Evolutionary conservation across 2,329 filamentous ascomycete species (phyloP).

Genomic region (Penicillium sp.): DNA sequence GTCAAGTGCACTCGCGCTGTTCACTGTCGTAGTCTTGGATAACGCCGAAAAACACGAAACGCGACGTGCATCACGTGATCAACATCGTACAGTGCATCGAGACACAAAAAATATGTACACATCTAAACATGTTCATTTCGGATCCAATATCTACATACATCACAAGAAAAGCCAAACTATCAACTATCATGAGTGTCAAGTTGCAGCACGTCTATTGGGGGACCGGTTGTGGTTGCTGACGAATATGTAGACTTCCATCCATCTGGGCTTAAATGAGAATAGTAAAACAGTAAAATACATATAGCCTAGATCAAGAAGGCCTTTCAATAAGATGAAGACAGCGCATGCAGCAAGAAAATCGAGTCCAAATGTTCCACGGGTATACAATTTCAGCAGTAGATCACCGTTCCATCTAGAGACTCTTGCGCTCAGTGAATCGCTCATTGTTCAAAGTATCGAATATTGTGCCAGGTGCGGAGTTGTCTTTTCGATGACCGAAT

Average conservation of each 20-base stretch:
- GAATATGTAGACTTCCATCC: slow-evolving; percentile 2
- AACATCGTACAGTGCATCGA: background rate
- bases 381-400: slow-evolving; percentile 7
- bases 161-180: too few species aligned
- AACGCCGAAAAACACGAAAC: background rate
- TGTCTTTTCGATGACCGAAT: slow-evolving; percentile 43
- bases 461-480: slow-evolving; percentile 30
- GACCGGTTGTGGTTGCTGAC: background rate
- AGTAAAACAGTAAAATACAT: slow-evolving; percentile 23
- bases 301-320: slow-evolving; percentile 10
- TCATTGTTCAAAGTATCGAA: slow-evolving; percentile 40
- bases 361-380: slow-evolving; percentile 8
- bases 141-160: background rate
- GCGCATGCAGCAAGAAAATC: slow-evolving; percentile 2
- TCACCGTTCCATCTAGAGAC: slow-evolving; percentile 17
- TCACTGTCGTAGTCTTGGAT: slow-evolving; percentile 5
- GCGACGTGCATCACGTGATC: slow-evolving; percentile 13
- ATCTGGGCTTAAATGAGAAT: slow-evolving; percentile 14
- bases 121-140: background rate
- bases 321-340: slow-evolving; percentile 12
- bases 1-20: background rate
- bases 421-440: slow-evolving; percentile 36
- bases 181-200: background rate
- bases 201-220: background rate
- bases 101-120: background rate